Percentiles rank a stretch among this genome's conserved stretches.
phyloP scores from a whole-genome alignment of 2,329 filamentous ascomycete species.

The Fusarium miscanthi region DNA sequence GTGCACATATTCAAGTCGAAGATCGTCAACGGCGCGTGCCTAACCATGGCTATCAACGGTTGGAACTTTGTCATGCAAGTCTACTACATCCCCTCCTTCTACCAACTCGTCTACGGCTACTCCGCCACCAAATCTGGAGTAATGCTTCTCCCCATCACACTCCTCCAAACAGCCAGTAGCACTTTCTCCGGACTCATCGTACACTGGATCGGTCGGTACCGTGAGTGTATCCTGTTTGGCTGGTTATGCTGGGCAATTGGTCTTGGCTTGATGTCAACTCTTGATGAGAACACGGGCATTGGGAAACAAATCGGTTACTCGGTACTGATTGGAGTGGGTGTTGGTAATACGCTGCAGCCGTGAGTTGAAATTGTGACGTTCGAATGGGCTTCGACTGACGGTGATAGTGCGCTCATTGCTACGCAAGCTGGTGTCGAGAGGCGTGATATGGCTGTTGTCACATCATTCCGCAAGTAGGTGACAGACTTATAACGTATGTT shows the following conservation, averaged over 20 bases:
- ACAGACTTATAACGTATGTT: neutral
- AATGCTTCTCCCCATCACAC: conserved; percentile 55
- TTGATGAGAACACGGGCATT: conserved; percentile 59
- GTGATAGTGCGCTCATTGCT: conserved; percentile 58
- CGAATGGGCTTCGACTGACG: neutral
- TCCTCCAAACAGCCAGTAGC: conserved; percentile 59
- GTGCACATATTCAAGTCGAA: conserved; percentile 65
- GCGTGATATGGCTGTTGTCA: conserved; percentile 57
- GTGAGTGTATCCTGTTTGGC: conserved; percentile 65
- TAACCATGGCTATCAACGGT: conserved; percentile 68
- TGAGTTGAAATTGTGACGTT: conserved; percentile 33
- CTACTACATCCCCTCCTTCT: conserved; percentile 60
- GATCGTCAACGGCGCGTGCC: conserved; percentile 65
- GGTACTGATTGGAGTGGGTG: conserved; percentile 62
- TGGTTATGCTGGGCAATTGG: conserved; percentile 64
- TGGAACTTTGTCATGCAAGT: conserved; percentile 70
- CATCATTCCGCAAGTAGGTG: conserved; percentile 57
- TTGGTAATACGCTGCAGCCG: conserved; percentile 65
- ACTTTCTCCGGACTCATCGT: conserved; percentile 64
- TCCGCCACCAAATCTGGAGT: conserved; percentile 55
- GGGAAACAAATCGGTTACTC: conserved; percentile 67
- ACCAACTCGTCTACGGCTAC: conserved; percentile 59
- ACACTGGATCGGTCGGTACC: conserved; percentile 63
- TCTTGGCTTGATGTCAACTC: conserved; percentile 63
- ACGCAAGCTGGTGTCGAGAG: conserved; percentile 67